Base-by-base conservation (phyloP, 768 basidiomycete species). In the Auriscalpium microsporum region DNA sequence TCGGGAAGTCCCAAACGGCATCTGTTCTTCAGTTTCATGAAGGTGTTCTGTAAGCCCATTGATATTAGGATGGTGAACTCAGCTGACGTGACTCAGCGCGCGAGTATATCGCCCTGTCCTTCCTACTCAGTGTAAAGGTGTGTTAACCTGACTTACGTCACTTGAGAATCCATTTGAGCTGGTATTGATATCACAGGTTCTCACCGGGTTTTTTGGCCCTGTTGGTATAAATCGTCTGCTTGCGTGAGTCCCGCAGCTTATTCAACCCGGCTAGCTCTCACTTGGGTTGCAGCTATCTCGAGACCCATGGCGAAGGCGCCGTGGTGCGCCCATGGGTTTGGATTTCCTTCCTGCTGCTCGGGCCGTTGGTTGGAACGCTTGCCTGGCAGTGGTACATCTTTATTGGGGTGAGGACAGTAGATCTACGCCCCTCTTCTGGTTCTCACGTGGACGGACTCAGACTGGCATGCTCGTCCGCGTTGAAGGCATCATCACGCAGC, bases 271-370 rank as follows among this genome's bases (percentile, higher is more conserved):
- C 5, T n/a, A 13, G 28, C 5, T 28, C 10, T 36, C 6, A 14
- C 28, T 28, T 28, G 28, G 28, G 2, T 17, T 21, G n/a, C 53
- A 83, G 78, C 38, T 82, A 87, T 62, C 67, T 89, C 14, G 84
- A 87, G 68, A 74, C 66, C 4, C 68, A 71, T 11, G 81, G 81
- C 2, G 62, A 74, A 55, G 73, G 67, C 17, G 73, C 82, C 0
- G 61, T 68, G 8, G 67, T 84, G 34, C 75, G 76, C 38, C 87
- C 87, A 1, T 87, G 86, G 80, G 77, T 87, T 8, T 89, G 86
- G 86, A 77, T 87, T 10, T 35, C 68, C 0, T 69, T 71, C 63
- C 69, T 83, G 10, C 76, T 81, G 57, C 48, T 77, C 5, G 81
- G 79, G 10, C 78, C 81, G 10, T 64, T 72, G 5, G 0, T 76